These are phyloP conservation scores for Westerdykella sp. DNA, from an alignment of 2,329 filamentous ascomycete genomes.

Conservation along the genomic window DNA sequence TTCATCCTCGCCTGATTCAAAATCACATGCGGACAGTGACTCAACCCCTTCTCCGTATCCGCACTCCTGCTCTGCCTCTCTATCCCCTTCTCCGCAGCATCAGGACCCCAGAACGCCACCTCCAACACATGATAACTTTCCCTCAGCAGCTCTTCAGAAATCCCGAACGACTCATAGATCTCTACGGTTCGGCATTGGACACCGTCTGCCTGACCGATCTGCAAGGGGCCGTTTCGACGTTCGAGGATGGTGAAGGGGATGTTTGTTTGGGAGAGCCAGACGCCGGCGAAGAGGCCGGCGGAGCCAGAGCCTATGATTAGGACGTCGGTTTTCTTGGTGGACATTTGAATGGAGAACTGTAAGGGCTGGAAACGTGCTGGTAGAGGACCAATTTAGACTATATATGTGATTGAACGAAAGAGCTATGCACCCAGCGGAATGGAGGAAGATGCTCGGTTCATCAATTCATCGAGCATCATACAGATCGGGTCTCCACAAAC, in stretches of 20 bases:
- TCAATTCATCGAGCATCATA: too few relatives aligned
- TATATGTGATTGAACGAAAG: too few relatives aligned
- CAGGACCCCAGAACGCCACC: slow-evolving; percentile 41
- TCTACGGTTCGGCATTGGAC: slow-evolving; percentile 59
- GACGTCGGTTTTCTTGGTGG: slow-evolving; percentile 37
- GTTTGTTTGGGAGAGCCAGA: slow-evolving; percentile 52
- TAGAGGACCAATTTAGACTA: too few relatives aligned
- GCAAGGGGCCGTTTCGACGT: slow-evolving; percentile 45
- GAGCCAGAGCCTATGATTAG: slow-evolving; percentile 54
- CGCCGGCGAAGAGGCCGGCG: slow-evolving; percentile 53
- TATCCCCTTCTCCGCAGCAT: slow-evolving; percentile 35
- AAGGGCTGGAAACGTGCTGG: too few relatives aligned
- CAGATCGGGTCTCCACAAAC: too few relatives aligned
- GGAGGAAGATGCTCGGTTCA: slow-evolving; percentile 46
- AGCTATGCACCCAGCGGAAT: slow-evolving; percentile 26
- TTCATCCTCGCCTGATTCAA: slow-evolving; percentile 69
- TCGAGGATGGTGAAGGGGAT: slow-evolving; percentile 51
- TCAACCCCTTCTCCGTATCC: slow-evolving; percentile 55
- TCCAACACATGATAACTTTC: slow-evolving; percentile 60
- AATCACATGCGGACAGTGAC: slow-evolving; percentile 60
- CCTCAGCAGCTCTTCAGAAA: slow-evolving; percentile 54
- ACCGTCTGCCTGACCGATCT: slow-evolving; percentile 54
- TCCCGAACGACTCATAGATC: slow-evolving; percentile 62
- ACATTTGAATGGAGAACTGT: too few relatives aligned
- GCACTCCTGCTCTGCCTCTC: slow-evolving; percentile 38